Evolutionary conservation across 2,329 filamentous ascomycete species (phyloP).

Genomic region (Diaporthe vexans): DNA sequence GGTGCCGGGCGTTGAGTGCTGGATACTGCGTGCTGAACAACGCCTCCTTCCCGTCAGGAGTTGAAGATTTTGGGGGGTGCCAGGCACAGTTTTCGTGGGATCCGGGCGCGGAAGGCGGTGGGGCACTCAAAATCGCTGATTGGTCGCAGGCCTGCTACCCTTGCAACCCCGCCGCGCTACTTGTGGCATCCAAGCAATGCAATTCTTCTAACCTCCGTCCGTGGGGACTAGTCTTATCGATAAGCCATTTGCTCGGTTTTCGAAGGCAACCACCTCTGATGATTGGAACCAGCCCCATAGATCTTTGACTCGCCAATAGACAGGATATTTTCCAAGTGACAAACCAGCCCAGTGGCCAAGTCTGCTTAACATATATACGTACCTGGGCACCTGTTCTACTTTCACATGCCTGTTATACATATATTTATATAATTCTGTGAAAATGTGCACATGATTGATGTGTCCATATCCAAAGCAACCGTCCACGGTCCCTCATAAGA

Average conservation of each 20-base stretch:
- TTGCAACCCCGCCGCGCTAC: conserved; percentile 16
- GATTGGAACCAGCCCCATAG: no score
- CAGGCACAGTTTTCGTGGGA: conserved; percentile 37
- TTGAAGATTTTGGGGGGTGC: conserved; percentile 34
- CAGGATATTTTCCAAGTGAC: no score
- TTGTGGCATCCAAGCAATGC: neutral
- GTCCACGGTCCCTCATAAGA: neutral
- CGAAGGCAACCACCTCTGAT: no score
- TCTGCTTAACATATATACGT: no score
- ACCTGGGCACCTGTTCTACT: no score
- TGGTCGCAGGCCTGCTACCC: neutral
- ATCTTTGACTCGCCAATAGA: no score
- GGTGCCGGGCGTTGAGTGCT: neutral
- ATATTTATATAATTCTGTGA: no score
- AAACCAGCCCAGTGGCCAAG: no score
- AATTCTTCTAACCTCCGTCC: neutral
- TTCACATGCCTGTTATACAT: no score
- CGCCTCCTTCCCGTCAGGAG: conserved; percentile 1
- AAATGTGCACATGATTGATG: no score
- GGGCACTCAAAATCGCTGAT: conserved; percentile 15
- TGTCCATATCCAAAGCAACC: no score
- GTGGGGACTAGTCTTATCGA: neutral
- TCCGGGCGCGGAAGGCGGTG: conserved; percentile 35
- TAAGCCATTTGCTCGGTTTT: neutral
- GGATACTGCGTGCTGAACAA: neutral